Evolutionary conservation across 805 yeast species (phyloP).

Genomic region (Wickerhamomyces xylosicus): DNA sequence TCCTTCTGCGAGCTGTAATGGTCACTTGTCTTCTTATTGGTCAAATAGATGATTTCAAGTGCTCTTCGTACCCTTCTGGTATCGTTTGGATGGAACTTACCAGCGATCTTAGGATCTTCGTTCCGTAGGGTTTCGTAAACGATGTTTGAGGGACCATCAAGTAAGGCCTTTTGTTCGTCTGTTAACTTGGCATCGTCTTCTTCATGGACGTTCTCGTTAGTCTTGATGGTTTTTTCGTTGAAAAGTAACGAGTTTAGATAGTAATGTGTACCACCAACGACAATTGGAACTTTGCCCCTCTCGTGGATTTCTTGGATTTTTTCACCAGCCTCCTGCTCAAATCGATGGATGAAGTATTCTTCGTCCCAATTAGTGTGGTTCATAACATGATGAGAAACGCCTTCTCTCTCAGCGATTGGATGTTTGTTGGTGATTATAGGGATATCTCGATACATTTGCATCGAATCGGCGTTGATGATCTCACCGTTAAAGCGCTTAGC

Average conservation of each 20-base stretch:
- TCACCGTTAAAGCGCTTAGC: conserved; percentile 78
- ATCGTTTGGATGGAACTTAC: conserved; percentile 89
- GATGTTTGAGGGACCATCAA: conserved; percentile 45
- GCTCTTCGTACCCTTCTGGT: conserved; percentile 69
- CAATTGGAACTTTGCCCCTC: conserved; percentile 68
- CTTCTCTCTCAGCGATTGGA: conserved; percentile 66
- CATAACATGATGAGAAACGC: conserved; percentile 78
- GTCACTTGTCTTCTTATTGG: conserved; percentile 61
- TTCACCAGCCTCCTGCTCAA: conserved; percentile 57
- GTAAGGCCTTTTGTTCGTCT: conserved; percentile 26
- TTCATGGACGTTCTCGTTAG: conserved; percentile 7
- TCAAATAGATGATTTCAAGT: conserved; percentile 62
- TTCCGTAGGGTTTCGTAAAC: conserved; percentile 37
- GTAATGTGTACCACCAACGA: conserved; percentile 96
- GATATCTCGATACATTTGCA: conserved; percentile 79
- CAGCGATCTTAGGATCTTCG: conserved; percentile 63
- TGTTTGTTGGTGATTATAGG: conserved; percentile 88
- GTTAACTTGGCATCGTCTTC: conserved; percentile 13
- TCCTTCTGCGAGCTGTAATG: conserved; percentile 53
- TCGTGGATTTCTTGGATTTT: conserved; percentile 54
- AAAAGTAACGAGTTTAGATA: conserved; percentile 74
- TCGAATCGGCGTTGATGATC: conserved; percentile 89
- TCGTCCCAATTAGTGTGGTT: conserved; percentile 75
- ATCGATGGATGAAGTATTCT: conserved; percentile 73
- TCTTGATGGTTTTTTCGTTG: conserved; percentile 51